Evolutionary conservation across 139 green algal species (phyloP).

Genomic region (Chlamydomonas schloesseri): DNA sequence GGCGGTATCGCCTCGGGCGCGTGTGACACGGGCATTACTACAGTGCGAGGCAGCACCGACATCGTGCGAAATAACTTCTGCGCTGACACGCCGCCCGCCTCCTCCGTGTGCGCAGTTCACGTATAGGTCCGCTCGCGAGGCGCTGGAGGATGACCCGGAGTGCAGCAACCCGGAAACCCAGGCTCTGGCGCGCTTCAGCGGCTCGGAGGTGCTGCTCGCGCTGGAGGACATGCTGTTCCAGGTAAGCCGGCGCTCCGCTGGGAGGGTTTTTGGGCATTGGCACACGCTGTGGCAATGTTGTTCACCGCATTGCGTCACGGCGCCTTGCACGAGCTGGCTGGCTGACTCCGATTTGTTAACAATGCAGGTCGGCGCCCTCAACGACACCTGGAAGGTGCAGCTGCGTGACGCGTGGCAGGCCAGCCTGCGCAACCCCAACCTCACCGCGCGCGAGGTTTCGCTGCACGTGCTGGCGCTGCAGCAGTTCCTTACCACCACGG

Average conservation of each 20-base stretch:
- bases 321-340: too few species aligned
- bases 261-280: too few species aligned
- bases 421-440: conserved; percentile 27
- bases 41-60: too few species aligned
- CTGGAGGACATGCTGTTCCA: conserved; percentile 41
- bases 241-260: neutral
- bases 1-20: too few species aligned
- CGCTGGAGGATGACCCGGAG: neutral
- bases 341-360: too few species aligned
- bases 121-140: neutral
- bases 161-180: too few species aligned
- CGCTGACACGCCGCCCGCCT: too few species aligned
- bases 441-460: conserved; percentile 49
- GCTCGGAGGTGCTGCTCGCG: conserved; percentile 21
- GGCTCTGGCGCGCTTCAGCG: neutral
- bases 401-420: conserved; percentile 60
- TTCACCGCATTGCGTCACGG: too few species aligned
- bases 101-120: neutral
- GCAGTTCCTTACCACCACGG: conserved; percentile 53
- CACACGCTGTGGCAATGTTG: too few species aligned
- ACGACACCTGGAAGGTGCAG: conserved; percentile 47
- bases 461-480: conserved; percentile 74
- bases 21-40: too few species aligned
- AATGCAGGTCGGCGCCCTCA: neutral
- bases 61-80: too few species aligned